Evolutionary conservation across 148 eudicot genomes (phyloP).

Genomic region (Fagopyrum homotropicum): DNA sequence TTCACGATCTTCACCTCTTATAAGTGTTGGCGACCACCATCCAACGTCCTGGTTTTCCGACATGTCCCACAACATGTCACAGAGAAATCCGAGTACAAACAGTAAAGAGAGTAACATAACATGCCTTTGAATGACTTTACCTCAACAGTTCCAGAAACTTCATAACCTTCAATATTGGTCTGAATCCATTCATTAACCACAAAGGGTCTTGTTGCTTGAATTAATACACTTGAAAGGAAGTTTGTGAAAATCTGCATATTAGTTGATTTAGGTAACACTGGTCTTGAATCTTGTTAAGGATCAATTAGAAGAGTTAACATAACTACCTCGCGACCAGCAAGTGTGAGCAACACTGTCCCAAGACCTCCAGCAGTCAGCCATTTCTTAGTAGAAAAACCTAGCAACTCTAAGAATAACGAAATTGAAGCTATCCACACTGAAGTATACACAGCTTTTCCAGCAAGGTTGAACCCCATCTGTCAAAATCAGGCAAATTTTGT

Average conservation of each 20-base stretch:
- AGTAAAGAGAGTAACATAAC: neutral
- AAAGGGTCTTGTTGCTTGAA: constrained; percentile 89
- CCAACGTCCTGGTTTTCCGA: constrained; percentile 93
- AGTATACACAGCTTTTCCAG: constrained; percentile 73
- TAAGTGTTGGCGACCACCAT: constrained; percentile 96
- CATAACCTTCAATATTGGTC: constrained; percentile 80
- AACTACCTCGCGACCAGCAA: constrained; percentile 90
- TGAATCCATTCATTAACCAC: constrained; percentile 85
- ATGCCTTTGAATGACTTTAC: constrained; percentile 30
- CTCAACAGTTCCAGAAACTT: constrained; percentile 94
- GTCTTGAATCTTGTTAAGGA: no score
- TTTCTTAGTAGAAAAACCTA: constrained; percentile 85
- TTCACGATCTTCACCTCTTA: constrained; percentile 96
- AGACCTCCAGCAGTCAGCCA: constrained; percentile 96
- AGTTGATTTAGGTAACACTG: neutral
- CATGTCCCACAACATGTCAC: neutral
- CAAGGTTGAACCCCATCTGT: constrained; percentile 85
- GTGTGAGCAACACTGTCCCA: constrained; percentile 82
- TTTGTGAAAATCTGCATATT: constrained; percentile 68
- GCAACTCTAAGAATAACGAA: constrained; percentile 79
- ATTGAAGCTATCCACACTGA: constrained; percentile 91
- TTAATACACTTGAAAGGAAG: constrained; percentile 79
- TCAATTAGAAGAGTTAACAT: no score
- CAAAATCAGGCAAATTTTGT: neutral
- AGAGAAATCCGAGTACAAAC: neutral